Base-by-base conservation (phyloP, 2,329 filamentous ascomycete genomes). In the Neopestalotiopsis rosae region DNA sequence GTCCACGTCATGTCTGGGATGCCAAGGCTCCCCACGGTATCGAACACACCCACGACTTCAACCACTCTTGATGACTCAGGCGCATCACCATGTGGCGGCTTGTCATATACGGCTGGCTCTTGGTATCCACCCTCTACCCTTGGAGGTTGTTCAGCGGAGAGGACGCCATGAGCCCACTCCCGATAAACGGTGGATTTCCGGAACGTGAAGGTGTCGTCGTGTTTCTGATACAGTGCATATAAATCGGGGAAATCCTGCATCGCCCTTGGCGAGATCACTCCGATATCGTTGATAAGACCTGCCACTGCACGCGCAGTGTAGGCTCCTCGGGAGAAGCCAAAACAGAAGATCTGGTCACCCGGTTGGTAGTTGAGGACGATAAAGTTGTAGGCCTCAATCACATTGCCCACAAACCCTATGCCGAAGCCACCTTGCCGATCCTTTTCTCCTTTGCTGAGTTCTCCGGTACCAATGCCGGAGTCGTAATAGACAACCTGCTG, bases 291-390 rank as follows among this genome's bases (percentile, higher is more conserved):
- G 42, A 82, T 73, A 58, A 83, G 77, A 65, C 82, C 81, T 5
- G 81, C 81, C 2, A 79, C 76, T 0, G 81, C 79, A 3, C 81
- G 78, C 30, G 80, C 81, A 1, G 81, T 82, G 70, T 81, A 83
- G 4, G 81, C 80, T 3, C 81, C 81, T 2, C 81, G 73, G 3
- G 80, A 82, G 71, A 82, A 83, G 10, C 81, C 81, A 6, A 81
- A 74, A 38, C 81, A 75, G 45, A 81, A 73, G 32, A 82, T 79
- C 62, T 75, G 71, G 69, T 82, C 80, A 24, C 77, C 79, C 30
- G 78, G 77, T 5, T 74, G 71, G 69, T 81, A 81, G 71, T 82
- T 82, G 70, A 77, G 73, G 70, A 77, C 79, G 20, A 81, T 69
- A 59, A 81, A 82, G 69, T 80, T 79, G 74, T 82, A 82, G 10